Evolutionary conservation across 2,329 filamentous ascomycete species (phyloP), one percentile per base, ranked within the genome.

Genomic region (Beauveria sp.): DNA sequence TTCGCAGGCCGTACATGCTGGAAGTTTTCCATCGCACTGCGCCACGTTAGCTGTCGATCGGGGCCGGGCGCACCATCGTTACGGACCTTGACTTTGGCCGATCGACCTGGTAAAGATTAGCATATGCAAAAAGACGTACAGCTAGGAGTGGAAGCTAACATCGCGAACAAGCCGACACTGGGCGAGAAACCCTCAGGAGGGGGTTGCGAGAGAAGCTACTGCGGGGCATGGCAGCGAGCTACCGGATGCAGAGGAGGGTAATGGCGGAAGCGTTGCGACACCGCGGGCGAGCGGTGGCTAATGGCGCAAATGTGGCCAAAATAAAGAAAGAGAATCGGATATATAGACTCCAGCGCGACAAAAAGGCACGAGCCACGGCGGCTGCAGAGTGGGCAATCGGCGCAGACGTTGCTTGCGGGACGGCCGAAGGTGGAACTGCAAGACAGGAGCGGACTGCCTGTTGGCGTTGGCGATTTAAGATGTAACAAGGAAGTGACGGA

Each of bases 1-100:
- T 75, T 97, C 93, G 72, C 95, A 98, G 20, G 93, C 93, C 8
- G 92, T 96, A 72, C 95, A 99, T 8, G 93, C 92, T 12, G 95
- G 95, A 43, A 98, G 80, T 74, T 97, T 97, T 64, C 95, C 93
- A 77, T 98, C 95, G 71, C 95, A 99, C 86, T 89, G 45, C 20
- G 26, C 26, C 48, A 28, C 12, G 43, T 57, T 62, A 59, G 53
- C 24, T 43, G 34, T 24, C 49, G 58, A n/a, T 8, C 12, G 58
- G 26, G 8, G 49, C 9, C 16, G 34, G 40, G 26, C 40, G 22
- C n/a, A 12, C 2, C 20, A 16, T 26, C 12, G 58, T 3, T 12
- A 48, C 58, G n/a, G 28, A 88, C 86, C 81, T 96, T 97, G 72
- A 98, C 92, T 78, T 99, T 99, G 60, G 93, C 93, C 64, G 88